Percentiles rank a stretch among this genome's conserved stretches.
Conservation (phyloP, 2,329 filamentous ascomycete species). For the Karstenula rhodostoma region DNA sequence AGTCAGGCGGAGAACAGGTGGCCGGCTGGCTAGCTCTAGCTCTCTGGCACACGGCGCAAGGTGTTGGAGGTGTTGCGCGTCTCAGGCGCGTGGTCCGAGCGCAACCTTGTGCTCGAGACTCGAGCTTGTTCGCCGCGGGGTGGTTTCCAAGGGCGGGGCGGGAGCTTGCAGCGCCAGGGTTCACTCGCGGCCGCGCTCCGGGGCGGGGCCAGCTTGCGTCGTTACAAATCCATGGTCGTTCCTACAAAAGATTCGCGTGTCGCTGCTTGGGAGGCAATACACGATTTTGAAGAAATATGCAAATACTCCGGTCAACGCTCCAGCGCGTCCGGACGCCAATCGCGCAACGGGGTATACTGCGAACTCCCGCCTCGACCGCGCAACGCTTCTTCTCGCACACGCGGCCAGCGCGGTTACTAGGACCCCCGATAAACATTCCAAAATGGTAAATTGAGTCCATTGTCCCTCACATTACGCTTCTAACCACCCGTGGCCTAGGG, state of each 20-base stretch:
- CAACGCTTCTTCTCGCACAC: slow-evolving; percentile 41
- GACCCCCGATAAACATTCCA: slow-evolving; percentile 49
- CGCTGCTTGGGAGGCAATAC: background rate
- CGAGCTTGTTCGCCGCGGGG: slow-evolving; percentile 19
- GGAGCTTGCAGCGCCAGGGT: background rate
- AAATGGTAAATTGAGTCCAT: slow-evolving; percentile 47
- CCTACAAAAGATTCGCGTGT: background rate
- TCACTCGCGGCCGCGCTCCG: slow-evolving; percentile 22
- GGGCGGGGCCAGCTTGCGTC: background rate
- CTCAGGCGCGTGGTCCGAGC: slow-evolving; percentile 17
- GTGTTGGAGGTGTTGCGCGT: slow-evolving; percentile 3
- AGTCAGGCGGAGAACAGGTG: slow-evolving; percentile 11
- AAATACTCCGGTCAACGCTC: slow-evolving; percentile 26
- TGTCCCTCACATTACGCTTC: background rate
- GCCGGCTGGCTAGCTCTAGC: background rate
- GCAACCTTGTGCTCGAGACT: slow-evolving; percentile 7
- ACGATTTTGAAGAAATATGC: slow-evolving; percentile 24
- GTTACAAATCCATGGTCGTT: background rate
- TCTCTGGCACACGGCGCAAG: background rate
- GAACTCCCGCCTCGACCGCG: slow-evolving; percentile 23
- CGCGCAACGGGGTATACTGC: slow-evolving; percentile 17
- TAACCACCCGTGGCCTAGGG: slow-evolving; percentile 63
- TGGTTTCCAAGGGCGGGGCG: slow-evolving; percentile 10
- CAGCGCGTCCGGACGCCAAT: slow-evolving; percentile 24
- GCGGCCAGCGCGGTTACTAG: slow-evolving; percentile 30